Evolutionary conservation across 495 filamentous ascomycete species (phyloP), one percentile per base, ranked within the genome.

Genomic region (Neurospora sp.): DNA sequence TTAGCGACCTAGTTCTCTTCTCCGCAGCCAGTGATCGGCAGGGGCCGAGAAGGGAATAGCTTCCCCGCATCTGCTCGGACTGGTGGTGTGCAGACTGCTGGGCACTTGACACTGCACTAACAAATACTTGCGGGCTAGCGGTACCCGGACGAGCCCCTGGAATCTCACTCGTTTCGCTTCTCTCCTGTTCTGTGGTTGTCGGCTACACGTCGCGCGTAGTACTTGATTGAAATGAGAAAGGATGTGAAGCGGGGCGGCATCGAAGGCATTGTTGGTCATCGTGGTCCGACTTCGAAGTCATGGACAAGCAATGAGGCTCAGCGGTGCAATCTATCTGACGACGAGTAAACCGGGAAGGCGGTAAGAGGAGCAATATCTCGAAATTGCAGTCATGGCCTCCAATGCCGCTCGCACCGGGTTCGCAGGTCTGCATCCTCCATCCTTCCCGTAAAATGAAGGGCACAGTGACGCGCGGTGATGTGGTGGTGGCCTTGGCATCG

Each of bases 311-410:
- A 44, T 14, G 27, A 8, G n/a, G 54, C 70, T 71, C 41, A 39
- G 72, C 20, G 71, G 54, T 62, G 54, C 54, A 35, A 42, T 16
- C 10, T 38, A 48, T 71, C 70, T 35, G 41, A 70, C 39, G 70
- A 71, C 11, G 40, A 39, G 70, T 27, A 69, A 77, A 76, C 76
- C 74, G 74, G 76, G 76, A 73, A 75, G 18, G 38, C 39, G 71
- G 72, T 54, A 39, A 40, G 72, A 74, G 71, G 71, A 18, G 62
- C 73, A 78, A 78, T 77, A 71, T 78, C 70, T 70, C 48, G 70
- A 74, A 20, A 75, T 75, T 78, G 73, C 69, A 23, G 44, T 71
- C 71, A 75, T 71, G 69, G 69, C 54, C 54, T 39, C 20, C 48
- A 66, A 70, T 42, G n/a, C 23, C 12, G 39, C 31, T 31, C 31